phyloP scores from a whole-genome alignment of 352 stramenopile species.

The Globisporangium nodosum region DNA sequence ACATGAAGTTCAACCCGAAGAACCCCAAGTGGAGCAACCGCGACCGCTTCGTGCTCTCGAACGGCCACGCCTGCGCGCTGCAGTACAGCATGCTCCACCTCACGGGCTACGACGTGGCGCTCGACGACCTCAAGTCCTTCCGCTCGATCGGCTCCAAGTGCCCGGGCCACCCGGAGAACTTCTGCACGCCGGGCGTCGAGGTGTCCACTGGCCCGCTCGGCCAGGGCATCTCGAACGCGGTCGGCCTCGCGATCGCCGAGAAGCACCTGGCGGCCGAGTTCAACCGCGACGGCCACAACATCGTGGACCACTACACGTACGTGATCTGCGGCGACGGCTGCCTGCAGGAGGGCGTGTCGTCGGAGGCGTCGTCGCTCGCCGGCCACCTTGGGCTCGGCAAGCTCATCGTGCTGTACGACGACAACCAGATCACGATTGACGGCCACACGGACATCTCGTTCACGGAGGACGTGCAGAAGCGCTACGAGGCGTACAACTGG shows the following conservation, averaged over 20 bases:
- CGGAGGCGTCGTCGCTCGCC: conserved; percentile 94
- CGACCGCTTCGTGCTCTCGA: conserved; percentile 99
- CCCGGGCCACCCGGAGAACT: conserved; percentile 98
- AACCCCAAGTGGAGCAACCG: conserved; percentile 92
- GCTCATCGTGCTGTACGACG: conserved; percentile 99
- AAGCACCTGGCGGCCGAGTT: conserved; percentile 97
- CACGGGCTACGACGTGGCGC: conserved; percentile 91
- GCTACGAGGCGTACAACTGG: conserved; percentile 99
- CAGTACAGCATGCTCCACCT: conserved; percentile 99
- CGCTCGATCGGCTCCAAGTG: conserved; percentile 94
- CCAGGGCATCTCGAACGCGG: conserved; percentile 97
- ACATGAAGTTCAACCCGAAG: conserved; percentile 86
- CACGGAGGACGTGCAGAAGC: conserved; percentile 97
- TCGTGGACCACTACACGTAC: conserved; percentile 99
- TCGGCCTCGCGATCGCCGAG: conserved; percentile 97
- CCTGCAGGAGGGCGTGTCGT: conserved; percentile 97
- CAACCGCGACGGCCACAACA: conserved; percentile 93
- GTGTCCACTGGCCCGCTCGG: conserved; percentile 97
- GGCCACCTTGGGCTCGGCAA: conserved; percentile 97
- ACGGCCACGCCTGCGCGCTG: conserved; percentile 98
- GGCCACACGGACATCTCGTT: conserved; percentile 95
- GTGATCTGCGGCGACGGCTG: conserved; percentile 99
- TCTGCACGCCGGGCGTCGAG: conserved; percentile 92
- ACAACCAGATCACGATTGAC: conserved; percentile 99
- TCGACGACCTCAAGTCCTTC: conserved; percentile 98